A percentile compares a stretch with the other conserved stretches of the same genome.
Conservation (phyloP, 768 basidiomycete genomes). For the Strobilomyces confusus region DNA sequence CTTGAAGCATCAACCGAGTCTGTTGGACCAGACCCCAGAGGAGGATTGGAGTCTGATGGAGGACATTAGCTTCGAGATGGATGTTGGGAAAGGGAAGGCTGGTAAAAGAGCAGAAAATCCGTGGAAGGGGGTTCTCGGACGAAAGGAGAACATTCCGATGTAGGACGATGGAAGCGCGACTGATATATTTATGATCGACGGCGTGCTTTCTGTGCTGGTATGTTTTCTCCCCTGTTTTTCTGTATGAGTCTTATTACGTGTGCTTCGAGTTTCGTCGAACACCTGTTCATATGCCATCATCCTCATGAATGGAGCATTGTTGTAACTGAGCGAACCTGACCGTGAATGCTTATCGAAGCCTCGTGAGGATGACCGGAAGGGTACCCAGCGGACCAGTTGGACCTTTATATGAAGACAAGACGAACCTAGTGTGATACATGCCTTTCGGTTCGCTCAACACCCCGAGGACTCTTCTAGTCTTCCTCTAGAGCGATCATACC, state of each 20-base stretch:
- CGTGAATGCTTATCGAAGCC: background rate
- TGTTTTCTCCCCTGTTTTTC: background rate
- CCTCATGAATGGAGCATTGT: background rate
- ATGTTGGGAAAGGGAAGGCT: constrained; percentile 20
- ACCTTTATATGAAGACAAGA: background rate
- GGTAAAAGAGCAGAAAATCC: constrained; percentile 33
- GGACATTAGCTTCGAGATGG: constrained; percentile 54
- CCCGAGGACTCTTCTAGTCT: background rate
- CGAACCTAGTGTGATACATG: too few relatives aligned
- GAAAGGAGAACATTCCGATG: constrained; percentile 26
- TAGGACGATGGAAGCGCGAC: constrained; percentile 3
- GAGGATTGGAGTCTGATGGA: constrained; percentile 45
- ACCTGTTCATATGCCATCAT: background rate
- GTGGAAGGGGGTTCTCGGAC: constrained; percentile 26
- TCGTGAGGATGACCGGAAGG: constrained; percentile 11
- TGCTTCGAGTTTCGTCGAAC: background rate
- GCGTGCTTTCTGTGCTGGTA: background rate
- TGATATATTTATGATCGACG: background rate
- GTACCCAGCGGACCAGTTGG: constrained; percentile 7
- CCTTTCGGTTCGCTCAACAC: background rate
- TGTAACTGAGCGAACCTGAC: background rate
- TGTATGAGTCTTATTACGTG: constrained; percentile 2
- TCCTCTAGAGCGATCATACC: background rate
- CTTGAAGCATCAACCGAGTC: constrained; percentile 42
- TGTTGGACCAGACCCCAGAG: constrained; percentile 59